These are phyloP conservation scores for Hypoxylon sp. DNA, from an alignment of 2,329 filamentous ascomycete species.

Conservation along the genomic window DNA sequence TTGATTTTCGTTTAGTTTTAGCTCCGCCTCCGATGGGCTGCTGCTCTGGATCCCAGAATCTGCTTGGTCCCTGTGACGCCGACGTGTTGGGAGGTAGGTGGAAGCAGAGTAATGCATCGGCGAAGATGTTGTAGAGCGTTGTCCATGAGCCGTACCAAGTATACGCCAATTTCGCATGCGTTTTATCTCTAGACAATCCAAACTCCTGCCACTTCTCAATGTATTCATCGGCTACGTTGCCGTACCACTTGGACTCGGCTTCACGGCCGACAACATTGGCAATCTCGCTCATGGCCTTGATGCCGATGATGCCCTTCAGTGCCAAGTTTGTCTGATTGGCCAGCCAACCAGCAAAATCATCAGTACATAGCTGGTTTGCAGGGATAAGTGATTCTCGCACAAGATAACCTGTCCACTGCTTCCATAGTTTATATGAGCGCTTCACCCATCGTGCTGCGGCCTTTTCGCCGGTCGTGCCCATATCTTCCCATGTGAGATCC, in stretches of 20 bases:
- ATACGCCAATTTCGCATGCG: slow-evolving; percentile 82
- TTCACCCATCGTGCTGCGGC: slow-evolving; percentile 57
- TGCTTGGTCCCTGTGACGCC: slow-evolving; percentile 40
- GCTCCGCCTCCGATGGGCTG: slow-evolving; percentile 27
- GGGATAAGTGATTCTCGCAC: slow-evolving; percentile 77
- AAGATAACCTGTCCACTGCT: slow-evolving; percentile 80
- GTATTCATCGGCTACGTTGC: slow-evolving; percentile 73
- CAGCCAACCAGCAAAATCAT: slow-evolving; percentile 82
- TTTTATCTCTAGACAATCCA: slow-evolving; percentile 76
- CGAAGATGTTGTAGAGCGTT: slow-evolving; percentile 82
- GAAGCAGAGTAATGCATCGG: slow-evolving; percentile 83
- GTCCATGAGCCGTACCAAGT: slow-evolving; percentile 87
- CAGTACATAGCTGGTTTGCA: slow-evolving; percentile 79
- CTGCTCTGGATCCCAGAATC: slow-evolving; percentile 44
- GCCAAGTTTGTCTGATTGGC: slow-evolving; percentile 81
- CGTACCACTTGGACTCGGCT: slow-evolving; percentile 70
- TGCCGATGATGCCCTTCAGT: slow-evolving; percentile 81
- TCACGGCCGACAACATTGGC: slow-evolving; percentile 69
- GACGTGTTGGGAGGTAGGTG: slow-evolving; percentile 60
- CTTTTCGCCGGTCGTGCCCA: slow-evolving; percentile 58
- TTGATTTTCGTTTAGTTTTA: slow-evolving; percentile 44
- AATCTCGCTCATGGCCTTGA: slow-evolving; percentile 81
- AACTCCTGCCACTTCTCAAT: slow-evolving; percentile 78
- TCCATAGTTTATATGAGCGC: slow-evolving; percentile 76
- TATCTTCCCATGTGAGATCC: slow-evolving; percentile 70